A percentile compares a stretch with the other conserved stretches of the same genome.
Evolutionary conservation across 768 basidiomycete genomes (phyloP).

Genomic region (Candolleomyces efflorescens): DNA sequence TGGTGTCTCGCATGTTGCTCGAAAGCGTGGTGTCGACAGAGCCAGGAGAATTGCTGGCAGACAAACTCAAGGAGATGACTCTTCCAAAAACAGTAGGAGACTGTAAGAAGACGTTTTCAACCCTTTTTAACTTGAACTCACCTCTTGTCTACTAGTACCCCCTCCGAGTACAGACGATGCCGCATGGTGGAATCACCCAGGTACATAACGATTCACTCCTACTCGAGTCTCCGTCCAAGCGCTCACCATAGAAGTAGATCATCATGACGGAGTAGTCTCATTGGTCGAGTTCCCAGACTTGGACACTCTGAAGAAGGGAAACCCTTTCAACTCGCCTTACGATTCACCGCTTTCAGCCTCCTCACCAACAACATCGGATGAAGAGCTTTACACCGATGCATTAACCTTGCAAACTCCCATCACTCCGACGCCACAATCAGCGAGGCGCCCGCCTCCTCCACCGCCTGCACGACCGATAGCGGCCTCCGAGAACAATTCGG

Average conservation of each 20-base stretch:
- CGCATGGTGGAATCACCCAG: constrained; percentile 77
- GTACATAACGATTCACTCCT: constrained; percentile 31
- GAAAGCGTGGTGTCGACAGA: constrained; percentile 58
- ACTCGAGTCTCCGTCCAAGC: constrained; percentile 3
- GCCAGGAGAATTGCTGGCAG: constrained; percentile 65
- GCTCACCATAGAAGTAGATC: not conserved
- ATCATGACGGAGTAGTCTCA: constrained; percentile 51
- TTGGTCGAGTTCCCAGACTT: constrained; percentile 34
- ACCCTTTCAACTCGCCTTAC: constrained; percentile 72
- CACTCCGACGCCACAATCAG: constrained; percentile 43
- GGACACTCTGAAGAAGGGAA: constrained; percentile 32
- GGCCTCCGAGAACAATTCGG: not conserved
- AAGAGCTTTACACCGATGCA: constrained; percentile 77
- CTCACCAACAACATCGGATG: constrained; percentile 76
- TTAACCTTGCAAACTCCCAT: constrained; percentile 68
- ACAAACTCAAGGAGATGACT: constrained; percentile 60
- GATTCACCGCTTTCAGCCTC: constrained; percentile 65
- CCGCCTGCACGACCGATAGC: constrained; percentile 32
- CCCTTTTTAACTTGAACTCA: constrained; percentile 4
- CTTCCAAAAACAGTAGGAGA: constrained; percentile 42
- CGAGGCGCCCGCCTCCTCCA: constrained; percentile 20
- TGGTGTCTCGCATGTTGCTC: constrained; percentile 63
- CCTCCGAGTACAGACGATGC: constrained; percentile 74
- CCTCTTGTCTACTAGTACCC: constrained; percentile 51
- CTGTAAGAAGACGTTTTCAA: constrained; percentile 29